Percentiles rank a stretch among this genome's conserved stretches.
Evolutionary conservation across 1,284 basidiomycete species (phyloP).

Genomic region (Microbotryum silenes-acaulis): DNA sequence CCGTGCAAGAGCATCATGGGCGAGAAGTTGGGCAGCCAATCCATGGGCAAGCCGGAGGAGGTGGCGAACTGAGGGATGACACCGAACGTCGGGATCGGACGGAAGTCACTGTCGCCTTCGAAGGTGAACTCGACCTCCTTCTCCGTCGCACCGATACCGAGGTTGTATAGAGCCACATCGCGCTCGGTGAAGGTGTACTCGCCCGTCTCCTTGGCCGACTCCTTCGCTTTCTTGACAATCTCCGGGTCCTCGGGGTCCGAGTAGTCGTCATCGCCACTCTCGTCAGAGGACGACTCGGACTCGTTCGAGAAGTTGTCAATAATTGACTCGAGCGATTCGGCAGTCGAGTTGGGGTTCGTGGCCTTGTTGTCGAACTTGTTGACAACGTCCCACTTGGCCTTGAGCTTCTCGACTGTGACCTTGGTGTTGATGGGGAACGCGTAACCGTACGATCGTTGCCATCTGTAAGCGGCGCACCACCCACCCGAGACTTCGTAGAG

Average conservation of each 20-base stretch:
- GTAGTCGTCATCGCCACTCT: conserved; percentile 45
- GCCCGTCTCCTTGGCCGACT: conserved; percentile 49
- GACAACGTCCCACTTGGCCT: conserved; percentile 69
- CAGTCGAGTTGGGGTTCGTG: conserved; percentile 62
- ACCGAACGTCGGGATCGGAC: conserved; percentile 84
- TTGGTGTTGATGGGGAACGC: conserved; percentile 62
- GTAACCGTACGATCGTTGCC: conserved; percentile 79
- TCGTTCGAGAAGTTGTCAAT: conserved; percentile 31
- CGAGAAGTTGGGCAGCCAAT: conserved; percentile 90
- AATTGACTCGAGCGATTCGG: conserved; percentile 62
- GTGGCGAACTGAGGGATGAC: conserved; percentile 88
- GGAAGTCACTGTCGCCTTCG: conserved; percentile 80
- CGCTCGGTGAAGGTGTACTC: conserved; percentile 74
- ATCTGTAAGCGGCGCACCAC: conserved; percentile 85
- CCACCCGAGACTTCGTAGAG: conserved; percentile 88
- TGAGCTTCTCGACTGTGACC: conserved; percentile 68
- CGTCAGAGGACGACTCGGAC: conserved; percentile 24
- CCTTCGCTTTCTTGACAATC: conserved; percentile 76
- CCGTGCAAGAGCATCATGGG: conserved; percentile 94
- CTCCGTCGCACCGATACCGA: conserved; percentile 90
- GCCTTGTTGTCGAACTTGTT: conserved; percentile 67
- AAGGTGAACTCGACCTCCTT: conserved; percentile 86
- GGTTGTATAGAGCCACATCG: conserved; percentile 91
- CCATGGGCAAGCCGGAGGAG: conserved; percentile 52
- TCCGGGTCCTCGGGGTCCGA: conserved; percentile 76